Evolutionary conservation across 768 basidiomycete genomes (phyloP).

Genomic region (Steccherinum ochraceum): DNA sequence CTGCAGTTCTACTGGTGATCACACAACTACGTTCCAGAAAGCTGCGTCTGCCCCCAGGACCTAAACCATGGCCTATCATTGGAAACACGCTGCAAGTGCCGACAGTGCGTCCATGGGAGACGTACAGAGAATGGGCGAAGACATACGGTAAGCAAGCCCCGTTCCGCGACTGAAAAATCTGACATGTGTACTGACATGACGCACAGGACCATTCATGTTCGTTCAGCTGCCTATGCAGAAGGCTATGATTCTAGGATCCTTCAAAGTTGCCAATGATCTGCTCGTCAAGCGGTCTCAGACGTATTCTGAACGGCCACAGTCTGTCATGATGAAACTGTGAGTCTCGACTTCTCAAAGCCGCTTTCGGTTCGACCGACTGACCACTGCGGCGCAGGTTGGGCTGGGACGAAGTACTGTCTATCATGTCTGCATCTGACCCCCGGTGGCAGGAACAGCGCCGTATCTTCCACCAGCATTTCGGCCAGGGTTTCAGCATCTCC

Average conservation of each 20-base stretch:
- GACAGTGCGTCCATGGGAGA: conserved; percentile 7
- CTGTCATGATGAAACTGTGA: background rate
- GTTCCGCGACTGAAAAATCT: background rate
- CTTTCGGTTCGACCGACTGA: background rate
- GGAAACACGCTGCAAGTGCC: conserved; percentile 19
- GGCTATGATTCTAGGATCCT: background rate
- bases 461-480: conserved; percentile 16
- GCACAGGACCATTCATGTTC: background rate
- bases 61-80: conserved; percentile 15
- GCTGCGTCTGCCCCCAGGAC: conserved; percentile 16
- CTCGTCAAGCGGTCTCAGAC: conserved; percentile 11
- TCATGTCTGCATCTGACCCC: conserved; percentile 8
- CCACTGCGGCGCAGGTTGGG: conserved; percentile 1
- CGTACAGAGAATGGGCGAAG: conserved; percentile 11
- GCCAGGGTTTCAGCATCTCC: background rate
- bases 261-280: conserved; percentile 4
- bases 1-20: no score
- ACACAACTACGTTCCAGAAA: background rate
- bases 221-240: background rate
- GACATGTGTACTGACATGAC: background rate
- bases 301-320: conserved; percentile 5
- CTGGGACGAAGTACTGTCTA: conserved; percentile 7
- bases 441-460: conserved; percentile 15
- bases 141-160: conserved; percentile 8
- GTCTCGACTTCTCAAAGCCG: background rate